Evolutionary conservation across 371 early-diverging fungal species (phyloP).

Genomic region (Smittium mucronatum): DNA sequence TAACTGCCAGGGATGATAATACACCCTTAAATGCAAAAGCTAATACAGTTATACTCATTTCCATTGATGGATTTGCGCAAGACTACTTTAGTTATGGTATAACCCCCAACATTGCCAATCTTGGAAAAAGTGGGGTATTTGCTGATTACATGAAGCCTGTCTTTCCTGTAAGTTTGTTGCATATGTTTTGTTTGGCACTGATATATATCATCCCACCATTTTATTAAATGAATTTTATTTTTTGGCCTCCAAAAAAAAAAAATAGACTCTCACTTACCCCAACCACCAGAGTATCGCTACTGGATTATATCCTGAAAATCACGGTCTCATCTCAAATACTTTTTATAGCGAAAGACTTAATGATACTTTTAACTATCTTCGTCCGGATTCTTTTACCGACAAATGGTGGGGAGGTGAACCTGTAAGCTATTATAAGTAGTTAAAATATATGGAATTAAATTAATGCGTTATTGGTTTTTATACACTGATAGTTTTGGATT

Average conservation of each 20-base stretch:
- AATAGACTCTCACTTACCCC: no score
- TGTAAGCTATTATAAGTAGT: no score
- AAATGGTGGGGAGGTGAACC: conserved; percentile 89
- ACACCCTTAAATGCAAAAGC: no score
- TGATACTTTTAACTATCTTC: conserved; percentile 62
- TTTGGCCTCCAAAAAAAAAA: no score
- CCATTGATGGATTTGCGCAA: conserved; percentile 77
- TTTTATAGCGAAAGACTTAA: conserved; percentile 67
- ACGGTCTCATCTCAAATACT: conserved; percentile 83
- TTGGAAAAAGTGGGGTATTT: conserved; percentile 38
- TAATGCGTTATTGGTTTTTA: no score
- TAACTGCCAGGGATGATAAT: no score
- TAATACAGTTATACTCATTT: conserved; percentile 64
- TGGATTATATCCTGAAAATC: conserved; percentile 79
- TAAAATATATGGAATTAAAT: no score
- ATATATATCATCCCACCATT: no score
- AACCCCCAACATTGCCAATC: conserved; percentile 48
- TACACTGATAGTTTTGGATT: conserved; percentile 78
- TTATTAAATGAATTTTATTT: no score
- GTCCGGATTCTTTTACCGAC: conserved; percentile 32
- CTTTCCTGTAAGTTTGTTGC: conserved; percentile 12
- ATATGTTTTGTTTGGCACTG: conserved; percentile 21
- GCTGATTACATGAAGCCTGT: conserved; percentile 30
- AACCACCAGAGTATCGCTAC: conserved; percentile 89
- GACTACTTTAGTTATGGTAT: conserved; percentile 65